phyloP scores from a whole-genome alignment of 208 protist genomes.

The Leishmania tropica region DNA sequence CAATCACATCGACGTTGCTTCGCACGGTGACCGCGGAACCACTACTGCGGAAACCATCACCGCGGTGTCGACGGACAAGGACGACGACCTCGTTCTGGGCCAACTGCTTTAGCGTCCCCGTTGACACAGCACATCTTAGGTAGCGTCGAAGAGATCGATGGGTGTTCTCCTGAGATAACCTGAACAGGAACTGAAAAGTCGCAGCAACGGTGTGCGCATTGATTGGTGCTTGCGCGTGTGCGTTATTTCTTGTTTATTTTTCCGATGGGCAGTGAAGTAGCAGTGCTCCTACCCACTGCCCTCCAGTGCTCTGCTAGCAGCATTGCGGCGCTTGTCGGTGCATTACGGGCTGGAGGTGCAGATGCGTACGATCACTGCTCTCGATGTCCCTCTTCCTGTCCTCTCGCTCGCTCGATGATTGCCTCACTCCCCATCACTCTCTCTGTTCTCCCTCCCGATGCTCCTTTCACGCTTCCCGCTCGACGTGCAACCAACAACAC shows the following conservation, averaged over 20 bases:
- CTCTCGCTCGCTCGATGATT: not conserved
- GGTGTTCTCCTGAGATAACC: not conserved
- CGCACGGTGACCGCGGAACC: constrained; percentile 1
- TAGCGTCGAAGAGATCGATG: not conserved
- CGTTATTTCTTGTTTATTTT: not conserved
- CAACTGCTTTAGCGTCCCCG: constrained; percentile 5
- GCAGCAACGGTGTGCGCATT: not conserved
- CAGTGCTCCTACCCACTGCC: not conserved
- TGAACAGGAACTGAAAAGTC: not conserved
- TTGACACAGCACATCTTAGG: no score
- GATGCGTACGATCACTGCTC: not conserved
- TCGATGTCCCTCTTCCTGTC: not conserved
- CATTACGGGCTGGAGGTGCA: not conserved
- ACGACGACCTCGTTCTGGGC: constrained; percentile 21
- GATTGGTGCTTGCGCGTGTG: not conserved
- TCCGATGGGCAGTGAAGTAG: not conserved
- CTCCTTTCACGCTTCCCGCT: not conserved
- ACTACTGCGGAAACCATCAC: not conserved
- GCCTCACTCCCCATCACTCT: not conserved
- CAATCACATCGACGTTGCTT: constrained; percentile 60
- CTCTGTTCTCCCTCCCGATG: no score
- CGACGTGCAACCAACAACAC: not conserved
- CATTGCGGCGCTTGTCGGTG: not conserved
- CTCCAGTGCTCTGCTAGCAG: not conserved
- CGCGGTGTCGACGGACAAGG: not conserved